Percentiles rank a stretch among this genome's conserved stretches.
phyloP scores from a whole-genome alignment of 208 protist species.

The Crithidia bombi region DNA sequence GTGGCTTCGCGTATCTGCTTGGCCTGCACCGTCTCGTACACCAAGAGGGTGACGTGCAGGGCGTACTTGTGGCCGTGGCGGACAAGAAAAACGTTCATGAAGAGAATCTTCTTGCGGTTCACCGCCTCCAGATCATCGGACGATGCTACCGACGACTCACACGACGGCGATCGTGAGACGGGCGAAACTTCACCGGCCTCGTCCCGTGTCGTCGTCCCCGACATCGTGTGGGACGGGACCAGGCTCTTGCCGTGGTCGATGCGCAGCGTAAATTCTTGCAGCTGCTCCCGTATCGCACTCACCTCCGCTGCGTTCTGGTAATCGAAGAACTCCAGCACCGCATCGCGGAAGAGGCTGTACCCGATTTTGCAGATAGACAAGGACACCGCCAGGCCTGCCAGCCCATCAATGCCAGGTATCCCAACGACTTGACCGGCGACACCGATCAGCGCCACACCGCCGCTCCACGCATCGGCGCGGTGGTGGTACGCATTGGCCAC shows the following conservation, averaged over 20 bases:
- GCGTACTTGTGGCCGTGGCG: conserved; percentile 85
- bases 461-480: conserved; percentile 88
- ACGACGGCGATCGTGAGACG: not conserved
- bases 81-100: conserved; percentile 86
- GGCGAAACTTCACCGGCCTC: not conserved
- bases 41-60: conserved; percentile 77
- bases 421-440: conserved; percentile 74
- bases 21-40: conserved; percentile 42
- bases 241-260: conserved; percentile 23
- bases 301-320: conserved; percentile 80
- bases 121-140: conserved; percentile 19
- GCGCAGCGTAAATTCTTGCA: conserved; percentile 60
- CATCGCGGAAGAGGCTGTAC: conserved; percentile 60
- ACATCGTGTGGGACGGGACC: conserved; percentile 4
- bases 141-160: not conserved
- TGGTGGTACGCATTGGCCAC: conserved; percentile 91
- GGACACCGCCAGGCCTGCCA: conserved; percentile 81
- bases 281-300: conserved; percentile 51
- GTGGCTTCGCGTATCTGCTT: conserved; percentile 42
- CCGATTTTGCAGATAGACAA: conserved; percentile 83
- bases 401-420: conserved; percentile 75
- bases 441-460: conserved; percentile 80
- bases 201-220: not conserved
- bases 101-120: conserved; percentile 36
- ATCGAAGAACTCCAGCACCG: conserved; percentile 88